Evolutionary conservation across 2,329 filamentous ascomycete genomes (phyloP).

Genomic region (Teratosphaeria pseudoeucalypti): DNA sequence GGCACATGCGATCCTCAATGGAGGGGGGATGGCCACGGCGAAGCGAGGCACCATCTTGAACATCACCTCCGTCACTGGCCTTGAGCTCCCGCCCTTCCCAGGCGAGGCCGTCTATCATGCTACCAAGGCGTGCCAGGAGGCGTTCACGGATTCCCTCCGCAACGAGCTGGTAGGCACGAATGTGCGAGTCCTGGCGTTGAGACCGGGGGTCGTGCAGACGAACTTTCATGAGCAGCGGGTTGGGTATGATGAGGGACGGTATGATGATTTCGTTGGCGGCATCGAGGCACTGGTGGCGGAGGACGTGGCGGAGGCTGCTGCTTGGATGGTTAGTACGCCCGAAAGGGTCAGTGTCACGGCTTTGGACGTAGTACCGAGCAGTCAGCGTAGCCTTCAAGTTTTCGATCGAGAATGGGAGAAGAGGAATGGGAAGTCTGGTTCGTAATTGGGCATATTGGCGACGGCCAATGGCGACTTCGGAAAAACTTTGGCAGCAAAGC

Average conservation of each 20-base stretch:
- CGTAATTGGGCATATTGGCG: not conserved
- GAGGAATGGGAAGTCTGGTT: constrained; percentile 3
- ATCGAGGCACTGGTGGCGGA: constrained; percentile 35
- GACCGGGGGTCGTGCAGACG: constrained; percentile 40
- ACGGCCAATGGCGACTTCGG: not conserved
- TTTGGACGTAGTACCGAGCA: constrained; percentile 38
- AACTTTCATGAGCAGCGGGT: constrained; percentile 40
- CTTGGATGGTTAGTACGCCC: constrained; percentile 34
- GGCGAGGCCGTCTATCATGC: constrained; percentile 42
- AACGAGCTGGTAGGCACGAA: constrained; percentile 38
- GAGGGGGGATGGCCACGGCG: constrained; percentile 28
- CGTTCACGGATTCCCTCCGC: constrained; percentile 39
- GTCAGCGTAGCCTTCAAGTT: constrained; percentile 28
- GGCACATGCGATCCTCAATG: constrained; percentile 36
- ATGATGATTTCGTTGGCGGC: constrained; percentile 36
- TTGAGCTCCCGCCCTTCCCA: constrained; percentile 39
- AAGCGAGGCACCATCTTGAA: constrained; percentile 39
- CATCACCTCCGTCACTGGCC: constrained; percentile 36
- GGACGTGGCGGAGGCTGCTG: constrained; percentile 34
- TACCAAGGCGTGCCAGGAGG: constrained; percentile 39
- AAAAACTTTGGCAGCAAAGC: not conserved
- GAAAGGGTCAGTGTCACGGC: constrained; percentile 36
- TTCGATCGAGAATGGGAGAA: constrained; percentile 28
- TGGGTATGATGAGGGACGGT: constrained; percentile 32
- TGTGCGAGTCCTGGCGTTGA: constrained; percentile 37